phyloP scores from a whole-genome alignment of 2,329 filamentous ascomycete species.

The Ophiostoma tasmaniense region DNA sequence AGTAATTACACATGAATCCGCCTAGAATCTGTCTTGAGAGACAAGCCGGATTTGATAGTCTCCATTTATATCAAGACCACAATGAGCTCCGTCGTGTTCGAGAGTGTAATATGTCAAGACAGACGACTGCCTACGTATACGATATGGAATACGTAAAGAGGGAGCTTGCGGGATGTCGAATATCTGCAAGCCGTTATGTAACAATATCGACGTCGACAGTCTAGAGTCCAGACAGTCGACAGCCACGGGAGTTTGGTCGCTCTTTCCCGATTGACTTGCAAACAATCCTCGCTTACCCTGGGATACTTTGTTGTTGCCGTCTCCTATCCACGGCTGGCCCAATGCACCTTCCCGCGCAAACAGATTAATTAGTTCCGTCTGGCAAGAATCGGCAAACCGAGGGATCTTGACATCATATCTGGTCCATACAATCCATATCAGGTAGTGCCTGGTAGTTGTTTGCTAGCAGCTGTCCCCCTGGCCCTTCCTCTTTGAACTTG shows the following conservation, averaged over 20 bases:
- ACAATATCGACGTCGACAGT: background rate
- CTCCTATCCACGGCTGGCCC: background rate
- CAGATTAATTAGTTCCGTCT: background rate
- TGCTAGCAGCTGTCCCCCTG: background rate
- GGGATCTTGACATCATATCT: background rate
- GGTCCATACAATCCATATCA: background rate
- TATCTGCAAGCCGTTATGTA: background rate
- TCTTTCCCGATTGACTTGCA: background rate
- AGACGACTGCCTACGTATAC: background rate
- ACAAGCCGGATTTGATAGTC: background rate
- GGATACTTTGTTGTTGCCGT: background rate
- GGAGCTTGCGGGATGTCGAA: background rate
- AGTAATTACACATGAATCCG: background rate
- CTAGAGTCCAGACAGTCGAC: background rate
- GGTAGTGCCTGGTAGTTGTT: background rate
- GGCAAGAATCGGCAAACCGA: background rate
- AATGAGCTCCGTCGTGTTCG: background rate
- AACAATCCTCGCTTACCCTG: background rate
- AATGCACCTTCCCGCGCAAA: background rate
- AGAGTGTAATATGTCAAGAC: background rate
- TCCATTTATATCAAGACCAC: background rate
- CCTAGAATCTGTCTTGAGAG: background rate
- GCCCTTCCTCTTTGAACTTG: background rate
- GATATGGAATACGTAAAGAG: background rate
- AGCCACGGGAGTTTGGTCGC: background rate